Evolutionary conservation across 169 alveolate species (phyloP).

Genomic region (Neospora caninum): DNA sequence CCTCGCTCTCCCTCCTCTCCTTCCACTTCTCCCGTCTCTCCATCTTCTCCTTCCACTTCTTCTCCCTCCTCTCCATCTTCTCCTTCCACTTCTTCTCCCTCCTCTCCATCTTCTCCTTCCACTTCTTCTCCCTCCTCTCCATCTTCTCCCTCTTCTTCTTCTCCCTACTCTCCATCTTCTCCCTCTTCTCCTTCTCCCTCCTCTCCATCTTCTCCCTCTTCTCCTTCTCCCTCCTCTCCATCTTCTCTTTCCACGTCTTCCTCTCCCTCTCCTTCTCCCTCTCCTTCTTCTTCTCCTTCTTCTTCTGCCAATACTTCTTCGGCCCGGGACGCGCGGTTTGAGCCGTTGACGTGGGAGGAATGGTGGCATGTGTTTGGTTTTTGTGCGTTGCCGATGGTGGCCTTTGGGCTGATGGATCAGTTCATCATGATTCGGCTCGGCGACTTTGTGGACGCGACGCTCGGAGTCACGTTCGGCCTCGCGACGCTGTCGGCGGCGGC

Average conservation of each 20-base stretch:
- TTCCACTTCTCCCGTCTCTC: no score
- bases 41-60: no score
- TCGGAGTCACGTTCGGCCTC: slow-evolving; percentile 68
- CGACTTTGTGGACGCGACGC: slow-evolving; percentile 60
- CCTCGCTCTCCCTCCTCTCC: no score
- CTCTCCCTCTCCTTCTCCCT: no score
- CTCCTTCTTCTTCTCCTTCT: not conserved
- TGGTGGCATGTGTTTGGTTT: slow-evolving; percentile 52
- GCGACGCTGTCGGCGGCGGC: slow-evolving; percentile 73
- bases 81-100: no score
- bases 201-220: not conserved
- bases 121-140: no score
- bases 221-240: not conserved
- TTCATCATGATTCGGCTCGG: slow-evolving; percentile 71
- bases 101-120: no score
- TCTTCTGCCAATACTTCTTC: not conserved
- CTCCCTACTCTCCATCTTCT: not conserved
- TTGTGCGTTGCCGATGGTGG: slow-evolving; percentile 72
- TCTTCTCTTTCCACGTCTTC: not conserved
- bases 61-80: no score
- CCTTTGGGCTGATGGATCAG: slow-evolving; percentile 73
- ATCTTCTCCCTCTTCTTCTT: not conserved
- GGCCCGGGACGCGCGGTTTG: not conserved
- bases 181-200: not conserved
- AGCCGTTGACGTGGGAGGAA: not conserved